Percentiles rank a stretch among this genome's conserved stretches.
These are phyloP conservation scores for Bruguiera parviflora DNA, from an alignment of 345 rosid species.

Conservation along the genomic window DNA sequence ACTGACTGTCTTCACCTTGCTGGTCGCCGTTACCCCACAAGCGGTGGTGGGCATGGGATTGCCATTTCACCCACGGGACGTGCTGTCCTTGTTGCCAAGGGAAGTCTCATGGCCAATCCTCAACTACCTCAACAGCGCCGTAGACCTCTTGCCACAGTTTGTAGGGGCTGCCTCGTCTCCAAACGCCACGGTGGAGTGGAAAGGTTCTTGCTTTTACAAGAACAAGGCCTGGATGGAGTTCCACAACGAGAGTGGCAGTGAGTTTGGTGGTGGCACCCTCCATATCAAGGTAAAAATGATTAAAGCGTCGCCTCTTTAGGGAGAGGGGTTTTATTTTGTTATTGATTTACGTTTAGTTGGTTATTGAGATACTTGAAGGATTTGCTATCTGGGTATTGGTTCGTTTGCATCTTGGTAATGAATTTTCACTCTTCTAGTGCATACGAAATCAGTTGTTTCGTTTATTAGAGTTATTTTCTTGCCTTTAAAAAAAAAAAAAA, in stretches of 20 bases:
- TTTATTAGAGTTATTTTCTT: not conserved
- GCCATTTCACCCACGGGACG: slow-evolving; percentile 70
- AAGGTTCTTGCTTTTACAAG: slow-evolving; percentile 85
- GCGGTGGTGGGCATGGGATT: slow-evolving; percentile 21
- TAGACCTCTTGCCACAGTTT: slow-evolving; percentile 75
- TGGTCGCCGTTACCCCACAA: slow-evolving; percentile 9
- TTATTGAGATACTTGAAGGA: not conserved
- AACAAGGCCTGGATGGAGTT: slow-evolving; percentile 88
- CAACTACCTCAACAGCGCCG: slow-evolving; percentile 50
- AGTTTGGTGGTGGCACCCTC: slow-evolving; percentile 90
- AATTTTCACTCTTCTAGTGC: not conserved
- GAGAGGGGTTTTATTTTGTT: not conserved
- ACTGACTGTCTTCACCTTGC: not conserved
- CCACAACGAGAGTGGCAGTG: slow-evolving; percentile 66
- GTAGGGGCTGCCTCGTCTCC: slow-evolving; percentile 71
- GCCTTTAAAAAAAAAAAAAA: not conserved
- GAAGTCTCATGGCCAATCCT: slow-evolving; percentile 82
- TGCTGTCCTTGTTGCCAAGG: slow-evolving; percentile 68
- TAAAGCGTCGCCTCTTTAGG: not conserved
- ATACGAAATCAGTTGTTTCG: not conserved
- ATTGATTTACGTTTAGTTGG: not conserved
- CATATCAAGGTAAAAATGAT: slow-evolving; percentile 57
- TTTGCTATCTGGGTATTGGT: slow-evolving; percentile 2
- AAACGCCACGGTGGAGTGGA: slow-evolving; percentile 56
- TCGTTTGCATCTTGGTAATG: not conserved